Base-by-base conservation (phyloP, 140 eudicot species). In the Oenanthe javanica region DNA sequence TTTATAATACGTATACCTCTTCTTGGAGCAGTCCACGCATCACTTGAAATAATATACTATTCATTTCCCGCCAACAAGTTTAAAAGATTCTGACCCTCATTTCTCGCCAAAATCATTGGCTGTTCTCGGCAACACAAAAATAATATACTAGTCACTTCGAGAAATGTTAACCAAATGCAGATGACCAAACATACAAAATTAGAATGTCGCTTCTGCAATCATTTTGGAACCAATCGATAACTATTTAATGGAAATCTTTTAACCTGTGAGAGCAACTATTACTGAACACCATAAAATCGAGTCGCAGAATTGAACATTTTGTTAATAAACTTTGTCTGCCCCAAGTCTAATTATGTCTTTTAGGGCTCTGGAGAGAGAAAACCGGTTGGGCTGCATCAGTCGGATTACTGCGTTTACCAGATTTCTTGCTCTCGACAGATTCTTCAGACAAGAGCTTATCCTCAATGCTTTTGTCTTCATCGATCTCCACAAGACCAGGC, bases 321-420 rank as follows among this genome's bases (percentile, higher is more conserved):
- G 18, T 6, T 12, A 0, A 46, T 46, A 13, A 43, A 6, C 12
- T 38, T 31, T n/a, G 38, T n/a, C 31, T 45, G 78, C 59, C 3
- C 19, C 57, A n/a, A 47, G 59, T 74, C 78, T 47, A 74, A 10
- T 74, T 59, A 47, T 74, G 57, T 23, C 78, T 74, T 46, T 74
- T 74, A 27, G 78, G 38, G 57, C 78, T 74, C 9, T 74, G 78
- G 78, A 74, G 78, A 45, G 78, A 74, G 43, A 74, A 74, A 74
- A 74, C 59, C 47, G 78, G 78, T 47, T 47, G 40, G 2, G 42
- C 77, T 45, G 52, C 15, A 43, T 43, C 54, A 46, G 14, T 21
- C 21, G 77, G 38, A 46, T 5, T 43, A 73, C 36, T 45, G 27
- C 49, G 47, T 19, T 38, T 42, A 40, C 25, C 51, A 42, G 76